A percentile compares a stretch with the other conserved stretches of the same genome.
Conservation (phyloP, 1,284 basidiomycete genomes). For the Ganoderma lingzhi region DNA sequence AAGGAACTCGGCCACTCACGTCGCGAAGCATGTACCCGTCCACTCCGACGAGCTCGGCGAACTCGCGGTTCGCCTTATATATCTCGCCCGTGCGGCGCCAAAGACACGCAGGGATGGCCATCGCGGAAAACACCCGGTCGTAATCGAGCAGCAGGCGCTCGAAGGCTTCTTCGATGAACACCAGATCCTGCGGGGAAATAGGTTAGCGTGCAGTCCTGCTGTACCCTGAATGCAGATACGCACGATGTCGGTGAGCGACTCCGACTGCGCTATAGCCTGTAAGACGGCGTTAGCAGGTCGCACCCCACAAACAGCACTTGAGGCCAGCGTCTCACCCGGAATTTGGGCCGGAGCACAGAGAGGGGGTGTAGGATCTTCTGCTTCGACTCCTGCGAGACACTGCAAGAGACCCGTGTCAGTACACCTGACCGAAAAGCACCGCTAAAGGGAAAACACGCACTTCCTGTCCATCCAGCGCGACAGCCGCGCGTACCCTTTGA, state of each 20-base stretch:
- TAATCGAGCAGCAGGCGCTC: conserved; percentile 96
- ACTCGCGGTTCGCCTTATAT: conserved; percentile 97
- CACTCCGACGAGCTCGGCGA: conserved; percentile 87
- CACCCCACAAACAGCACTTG: conserved; percentile 9
- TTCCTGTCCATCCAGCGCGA: conserved; percentile 96
- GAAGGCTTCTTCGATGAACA: conserved; percentile 98
- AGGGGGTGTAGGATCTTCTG: conserved; percentile 91
- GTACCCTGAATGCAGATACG: conserved; percentile 33
- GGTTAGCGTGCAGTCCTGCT: conserved; percentile 22
- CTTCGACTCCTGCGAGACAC: conserved; percentile 89
- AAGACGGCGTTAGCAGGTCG: conserved; percentile 19
- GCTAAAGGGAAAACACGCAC: conserved; percentile 48
- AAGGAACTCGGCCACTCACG: conserved; percentile 51
- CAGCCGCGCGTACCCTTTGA: conserved; percentile 90
- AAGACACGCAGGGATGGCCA: conserved; percentile 96
- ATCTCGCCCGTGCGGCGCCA: conserved; percentile 99
- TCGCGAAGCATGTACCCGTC: conserved; percentile 86
- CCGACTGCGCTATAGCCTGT: conserved; percentile 83
- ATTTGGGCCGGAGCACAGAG: conserved; percentile 92
- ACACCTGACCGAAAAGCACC: not conserved
- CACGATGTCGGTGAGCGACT: conserved; percentile 85
- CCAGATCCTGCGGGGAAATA: conserved; percentile 72
- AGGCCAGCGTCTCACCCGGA: conserved; percentile 64
- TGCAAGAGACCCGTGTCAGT: conserved; percentile 38
- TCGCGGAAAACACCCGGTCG: conserved; percentile 93